Evolutionary conservation across 2,329 filamentous ascomycete genomes (phyloP).

Genomic region (Phialocephala sp.): DNA sequence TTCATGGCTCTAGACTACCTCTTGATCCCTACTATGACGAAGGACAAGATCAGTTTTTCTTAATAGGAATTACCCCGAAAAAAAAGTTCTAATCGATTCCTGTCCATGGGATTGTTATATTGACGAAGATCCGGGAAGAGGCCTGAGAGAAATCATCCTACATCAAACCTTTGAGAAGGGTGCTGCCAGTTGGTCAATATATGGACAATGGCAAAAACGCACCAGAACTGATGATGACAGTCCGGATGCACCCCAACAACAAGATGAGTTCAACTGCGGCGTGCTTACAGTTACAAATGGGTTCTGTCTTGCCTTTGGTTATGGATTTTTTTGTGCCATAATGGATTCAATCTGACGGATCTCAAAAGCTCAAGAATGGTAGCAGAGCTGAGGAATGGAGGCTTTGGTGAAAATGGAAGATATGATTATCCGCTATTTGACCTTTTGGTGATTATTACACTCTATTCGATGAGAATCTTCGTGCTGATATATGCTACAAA

Average conservation of each 20-base stretch:
- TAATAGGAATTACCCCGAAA: conserved; percentile 7
- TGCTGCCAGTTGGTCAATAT: background rate
- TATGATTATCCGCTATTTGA: conserved; percentile 15
- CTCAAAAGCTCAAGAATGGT: conserved; percentile 15
- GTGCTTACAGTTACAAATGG: conserved; percentile 15
- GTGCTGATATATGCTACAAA: background rate
- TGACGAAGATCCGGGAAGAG: background rate
- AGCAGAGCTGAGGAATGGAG: conserved; percentile 15
- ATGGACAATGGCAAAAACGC: background rate
- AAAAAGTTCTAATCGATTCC: conserved; percentile 4
- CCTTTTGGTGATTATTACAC: background rate
- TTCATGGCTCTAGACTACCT: conserved; percentile 8
- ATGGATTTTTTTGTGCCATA: conserved; percentile 15
- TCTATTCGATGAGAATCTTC: background rate
- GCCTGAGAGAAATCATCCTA: background rate
- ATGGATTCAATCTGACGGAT: background rate
- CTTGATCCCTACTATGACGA: conserved; percentile 3
- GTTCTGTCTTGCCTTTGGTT: conserved; percentile 21
- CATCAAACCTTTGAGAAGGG: background rate
- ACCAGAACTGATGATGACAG: conserved; percentile 1
- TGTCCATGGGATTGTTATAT: background rate
- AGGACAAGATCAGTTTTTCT: background rate
- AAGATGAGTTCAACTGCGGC: conserved; percentile 20
- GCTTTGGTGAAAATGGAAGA: conserved; percentile 1
- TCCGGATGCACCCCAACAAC: background rate